Base-by-base conservation (phyloP, 2,329 filamentous ascomycete genomes). In the Aspergillus chevalieri region DNA sequence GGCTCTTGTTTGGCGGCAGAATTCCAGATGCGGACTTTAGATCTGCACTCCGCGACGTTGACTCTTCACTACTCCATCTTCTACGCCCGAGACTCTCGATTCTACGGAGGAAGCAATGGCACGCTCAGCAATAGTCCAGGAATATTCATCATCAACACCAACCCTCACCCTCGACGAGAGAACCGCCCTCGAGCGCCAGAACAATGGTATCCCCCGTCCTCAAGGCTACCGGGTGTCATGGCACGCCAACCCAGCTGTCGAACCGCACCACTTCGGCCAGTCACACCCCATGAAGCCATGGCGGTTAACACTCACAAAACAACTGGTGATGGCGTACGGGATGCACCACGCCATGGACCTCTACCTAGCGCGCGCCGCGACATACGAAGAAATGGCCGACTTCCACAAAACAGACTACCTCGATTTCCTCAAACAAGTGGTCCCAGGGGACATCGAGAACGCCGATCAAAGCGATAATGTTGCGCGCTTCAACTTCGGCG, bases 221-320 rank as follows among this genome's bases (percentile, higher is more conserved):
- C 85, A 86, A 64, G 91, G 90, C 58, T 91, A 94, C 72, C 90
- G 81, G 28, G 92, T 98, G 43, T 96, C 92, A 8, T 97, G 91
- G 72, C 93, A 98, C 69, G 89, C 90, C 73, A 96, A 96, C 63
- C 88, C 91, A 1, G 84, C 89, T 52, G 94, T 97, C 67, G 93
- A 98, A 73, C 87, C 87, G 65, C 92, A 97, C 71, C 93, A 98
- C 70, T 98, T 98, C 68, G 93, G 93, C 57, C 86, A 89, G 72
- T 91, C 89, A 8, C 93, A 98, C 75, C 93, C 93, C 17, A 98
- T 98, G 93, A 98, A 98, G 70, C 93, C 93, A 51, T 97, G 93
- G 92, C 88, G 93, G 33, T 76, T 98, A 56, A 96, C 91, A 14
- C 79, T 98, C 48, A 94, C 93, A 49, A 97, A 98, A 69, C 89